Base-by-base conservation (phyloP, 345 rosid genomes). In the Camelina laxa region DNA sequence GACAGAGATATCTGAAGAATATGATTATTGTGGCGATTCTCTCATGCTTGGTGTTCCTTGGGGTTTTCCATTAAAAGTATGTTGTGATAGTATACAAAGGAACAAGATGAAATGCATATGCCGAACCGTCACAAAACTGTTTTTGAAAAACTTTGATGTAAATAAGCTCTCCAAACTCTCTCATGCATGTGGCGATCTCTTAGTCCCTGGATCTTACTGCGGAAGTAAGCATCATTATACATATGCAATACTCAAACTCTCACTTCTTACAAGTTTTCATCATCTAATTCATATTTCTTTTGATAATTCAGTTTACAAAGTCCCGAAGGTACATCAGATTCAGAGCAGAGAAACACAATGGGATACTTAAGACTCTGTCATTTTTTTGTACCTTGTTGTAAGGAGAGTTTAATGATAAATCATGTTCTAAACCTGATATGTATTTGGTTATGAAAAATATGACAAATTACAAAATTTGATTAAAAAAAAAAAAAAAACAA, bases 181-280 rank as follows among this genome's bases (percentile, higher is more conserved):
- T 41, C 54, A 55, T 0, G 63, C 42, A 11, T 69, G 73, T 17
- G 63, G 63, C 15, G 9, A 68, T 9, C 63, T 68, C 24, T 55
- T 68, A 21, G 27, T 13, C 14, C 63, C 63, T 2, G 63, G 63
- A 27, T 41, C 73, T 6, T 39, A 41, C 2, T 69, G 53, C 5
- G 73, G 73, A 16, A 27, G 73, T 69, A 55, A 55, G 42, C 55
- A 7, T 24, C 19, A 41, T 21, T 69, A 27, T 27, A 27, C 4
- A 27, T 27, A 27, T n/a, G n/a, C 30, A 27, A 4, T 9, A 65
- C 38, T 44, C 36, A 17, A 1, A 10, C 2, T 13, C 38, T 49
- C 31, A 4, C 13, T 11, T 65, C 54, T 17, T 1, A 14, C 48
- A 9, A 60, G 16, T 27, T 22, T 55, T 24, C 17, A 1, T 55